phyloP scores from a whole-genome alignment of 2,329 filamentous ascomycete genomes.

The Didymella pinodella region DNA sequence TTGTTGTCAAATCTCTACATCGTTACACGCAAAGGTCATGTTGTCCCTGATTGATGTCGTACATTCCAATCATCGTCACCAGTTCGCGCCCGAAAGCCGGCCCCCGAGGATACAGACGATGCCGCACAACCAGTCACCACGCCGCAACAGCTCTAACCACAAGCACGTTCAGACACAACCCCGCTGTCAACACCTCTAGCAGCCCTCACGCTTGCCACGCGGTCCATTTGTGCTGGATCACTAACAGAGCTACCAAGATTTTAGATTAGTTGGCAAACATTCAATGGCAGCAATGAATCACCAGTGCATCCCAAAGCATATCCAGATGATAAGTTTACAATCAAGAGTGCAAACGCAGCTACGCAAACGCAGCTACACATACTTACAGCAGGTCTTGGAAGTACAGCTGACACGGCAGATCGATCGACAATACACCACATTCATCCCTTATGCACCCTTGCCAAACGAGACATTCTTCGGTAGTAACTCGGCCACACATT shows the following conservation, averaged over 20 bases:
- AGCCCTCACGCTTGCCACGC: not conserved
- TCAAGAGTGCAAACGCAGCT: not conserved
- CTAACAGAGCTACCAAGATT: not conserved
- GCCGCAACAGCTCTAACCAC: not conserved
- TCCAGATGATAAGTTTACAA: not conserved
- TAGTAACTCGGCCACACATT: constrained; percentile 4
- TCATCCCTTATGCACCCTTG: constrained; percentile 1
- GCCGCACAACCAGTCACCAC: constrained; percentile 2
- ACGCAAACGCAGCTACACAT: not conserved
- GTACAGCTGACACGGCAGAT: not conserved
- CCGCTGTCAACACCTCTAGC: not conserved
- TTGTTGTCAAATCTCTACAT: not conserved
- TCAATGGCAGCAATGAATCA: not conserved
- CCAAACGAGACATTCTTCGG: constrained; percentile 15
- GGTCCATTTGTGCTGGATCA: not conserved
- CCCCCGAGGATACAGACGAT: not conserved
- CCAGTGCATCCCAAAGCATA: not conserved
- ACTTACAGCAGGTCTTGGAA: not conserved
- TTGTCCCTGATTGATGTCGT: constrained; percentile 7
- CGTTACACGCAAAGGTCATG: constrained; percentile 14
- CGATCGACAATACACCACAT: not conserved
- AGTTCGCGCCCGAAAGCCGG: not conserved
- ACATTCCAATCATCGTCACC: constrained; percentile 19
- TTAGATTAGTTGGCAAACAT: constrained; percentile 1
- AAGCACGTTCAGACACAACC: not conserved